Conservation (phyloP, 306 rosid species). For the Dalbergia cochinchinensis region DNA sequence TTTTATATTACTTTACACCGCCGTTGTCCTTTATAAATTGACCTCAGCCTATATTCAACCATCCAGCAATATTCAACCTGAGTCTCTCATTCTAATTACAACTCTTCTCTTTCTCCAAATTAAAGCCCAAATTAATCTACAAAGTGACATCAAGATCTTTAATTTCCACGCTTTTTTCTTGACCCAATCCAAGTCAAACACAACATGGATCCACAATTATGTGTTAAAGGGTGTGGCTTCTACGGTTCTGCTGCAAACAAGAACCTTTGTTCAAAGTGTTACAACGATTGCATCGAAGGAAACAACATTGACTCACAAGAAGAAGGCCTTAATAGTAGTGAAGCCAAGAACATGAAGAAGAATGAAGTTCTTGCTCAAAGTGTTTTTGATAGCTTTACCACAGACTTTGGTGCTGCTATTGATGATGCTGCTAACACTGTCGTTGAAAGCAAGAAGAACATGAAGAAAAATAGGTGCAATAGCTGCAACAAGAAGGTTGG, state of each 20-base stretch:
- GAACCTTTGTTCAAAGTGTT: slow-evolving; percentile 46
- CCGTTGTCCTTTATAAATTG: not conserved
- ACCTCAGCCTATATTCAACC: not conserved
- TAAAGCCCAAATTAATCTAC: not conserved
- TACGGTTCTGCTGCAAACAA: slow-evolving; percentile 39
- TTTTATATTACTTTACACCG: no score
- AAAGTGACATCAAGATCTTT: not conserved
- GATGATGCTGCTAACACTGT: not conserved
- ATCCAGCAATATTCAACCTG: not conserved
- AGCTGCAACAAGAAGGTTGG: slow-evolving; percentile 49
- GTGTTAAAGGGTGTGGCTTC: slow-evolving; percentile 59
- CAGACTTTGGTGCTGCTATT: not conserved
- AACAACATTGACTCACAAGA: not conserved
- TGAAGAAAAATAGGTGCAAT: slow-evolving; percentile 38
- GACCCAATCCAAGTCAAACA: no score
- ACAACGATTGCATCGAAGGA: slow-evolving; percentile 18
- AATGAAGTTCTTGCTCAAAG: no score
- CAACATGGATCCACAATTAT: slow-evolving; percentile 42
- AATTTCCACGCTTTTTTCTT: not conserved
- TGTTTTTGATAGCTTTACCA: not conserved
- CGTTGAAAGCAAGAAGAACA: not conserved
- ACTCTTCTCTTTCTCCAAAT: not conserved
- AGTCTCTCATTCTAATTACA: not conserved
- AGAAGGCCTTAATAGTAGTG: not conserved
- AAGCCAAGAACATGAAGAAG: not conserved